A percentile compares a stretch with the other conserved stretches of the same genome.
These are phyloP conservation scores for Xylogone sp. DNA, from an alignment of 2,329 filamentous ascomycete genomes.

Conservation along the genomic window DNA sequence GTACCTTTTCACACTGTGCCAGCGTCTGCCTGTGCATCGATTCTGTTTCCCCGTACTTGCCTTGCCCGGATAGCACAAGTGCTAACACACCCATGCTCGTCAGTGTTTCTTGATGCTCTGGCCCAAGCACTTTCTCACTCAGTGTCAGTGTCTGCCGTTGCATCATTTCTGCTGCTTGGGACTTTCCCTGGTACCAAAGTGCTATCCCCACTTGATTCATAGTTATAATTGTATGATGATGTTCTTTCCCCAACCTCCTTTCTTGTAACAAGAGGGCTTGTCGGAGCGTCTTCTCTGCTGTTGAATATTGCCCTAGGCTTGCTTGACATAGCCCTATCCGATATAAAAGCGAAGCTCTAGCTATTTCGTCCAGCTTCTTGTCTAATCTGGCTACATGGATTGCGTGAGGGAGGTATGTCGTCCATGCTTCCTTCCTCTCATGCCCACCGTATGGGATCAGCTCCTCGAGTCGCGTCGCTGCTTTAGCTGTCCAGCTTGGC, in stretches of 20 bases:
- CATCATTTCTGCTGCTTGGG: too few relatives aligned
- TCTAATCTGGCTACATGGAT: not conserved
- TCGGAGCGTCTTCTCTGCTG: constrained; percentile 1
- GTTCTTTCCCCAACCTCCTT: not conserved
- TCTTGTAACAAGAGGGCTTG: constrained; percentile 2
- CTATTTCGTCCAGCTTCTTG: not conserved
- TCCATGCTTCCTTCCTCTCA: constrained; percentile 4
- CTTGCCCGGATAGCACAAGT: not conserved
- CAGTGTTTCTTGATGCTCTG: constrained; percentile 1
- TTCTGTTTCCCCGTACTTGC: too few relatives aligned
- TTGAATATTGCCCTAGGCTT: constrained; percentile 4
- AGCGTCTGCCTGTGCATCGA: too few relatives aligned
- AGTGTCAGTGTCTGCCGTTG: not conserved
- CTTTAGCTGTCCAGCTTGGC: constrained; percentile 1
- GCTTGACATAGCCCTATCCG: constrained; percentile 2
- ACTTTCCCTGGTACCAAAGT: too few relatives aligned
- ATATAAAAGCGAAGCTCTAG: constrained; percentile 3
- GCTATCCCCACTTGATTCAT: too few relatives aligned
- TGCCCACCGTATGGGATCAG: too few relatives aligned
- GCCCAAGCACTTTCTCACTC: not conserved
- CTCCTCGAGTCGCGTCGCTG: constrained; percentile 1
- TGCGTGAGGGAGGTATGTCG: constrained; percentile 4
- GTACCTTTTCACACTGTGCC: not conserved
- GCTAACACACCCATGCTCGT: constrained; percentile 3
- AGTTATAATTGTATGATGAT: not conserved